Evolutionary conservation across 148 eudicot genomes (phyloP).

Genomic region (Fallopia convolvulus): DNA sequence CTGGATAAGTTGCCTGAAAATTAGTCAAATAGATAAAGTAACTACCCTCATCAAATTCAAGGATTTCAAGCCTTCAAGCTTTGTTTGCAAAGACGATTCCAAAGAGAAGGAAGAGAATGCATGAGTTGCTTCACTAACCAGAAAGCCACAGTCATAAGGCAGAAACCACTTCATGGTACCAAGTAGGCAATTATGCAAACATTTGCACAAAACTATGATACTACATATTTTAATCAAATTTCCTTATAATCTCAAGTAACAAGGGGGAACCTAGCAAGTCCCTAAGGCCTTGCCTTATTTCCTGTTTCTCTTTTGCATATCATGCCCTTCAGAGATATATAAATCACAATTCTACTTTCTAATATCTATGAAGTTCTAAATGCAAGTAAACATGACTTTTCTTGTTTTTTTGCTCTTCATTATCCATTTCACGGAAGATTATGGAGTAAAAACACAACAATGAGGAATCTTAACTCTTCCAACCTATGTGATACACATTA

Average conservation of each 20-base stretch:
- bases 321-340: background rate
- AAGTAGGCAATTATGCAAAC: background rate
- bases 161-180: background rate
- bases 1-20: slow-evolving; percentile 48
- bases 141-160: background rate
- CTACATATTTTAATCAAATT: background rate
- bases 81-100: background rate
- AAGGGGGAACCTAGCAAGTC: background rate
- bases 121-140: background rate
- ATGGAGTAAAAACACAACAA: background rate
- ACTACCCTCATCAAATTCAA: background rate
- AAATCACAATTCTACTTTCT: background rate
- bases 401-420: background rate
- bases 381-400: background rate
- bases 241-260: background rate
- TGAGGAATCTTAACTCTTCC: background rate
- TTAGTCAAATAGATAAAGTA: background rate
- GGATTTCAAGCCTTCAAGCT: background rate
- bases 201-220: background rate
- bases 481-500: background rate
- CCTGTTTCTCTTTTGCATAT: background rate
- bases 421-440: background rate
- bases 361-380: background rate
- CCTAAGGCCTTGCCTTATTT: background rate
- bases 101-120: background rate